Conservation (phyloP, 208 protist species). For the Crithidia expoeki region DNA sequence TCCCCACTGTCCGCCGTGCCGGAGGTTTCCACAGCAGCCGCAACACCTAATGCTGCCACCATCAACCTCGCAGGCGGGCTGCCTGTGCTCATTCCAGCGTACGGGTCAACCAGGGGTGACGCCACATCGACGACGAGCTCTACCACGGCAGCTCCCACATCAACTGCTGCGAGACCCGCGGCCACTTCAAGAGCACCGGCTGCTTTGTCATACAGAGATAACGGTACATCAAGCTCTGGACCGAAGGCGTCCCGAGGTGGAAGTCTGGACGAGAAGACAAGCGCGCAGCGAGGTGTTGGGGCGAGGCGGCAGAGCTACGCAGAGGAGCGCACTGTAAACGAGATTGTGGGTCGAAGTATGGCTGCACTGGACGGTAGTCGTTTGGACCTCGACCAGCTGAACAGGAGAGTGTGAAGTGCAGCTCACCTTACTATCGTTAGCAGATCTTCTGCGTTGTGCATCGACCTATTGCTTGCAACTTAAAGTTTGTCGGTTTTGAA, state of each 20-base stretch:
- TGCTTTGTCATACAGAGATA: not conserved
- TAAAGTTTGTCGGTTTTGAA: too few relatives aligned
- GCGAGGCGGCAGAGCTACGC: not conserved
- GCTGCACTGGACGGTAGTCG: conserved; percentile 32
- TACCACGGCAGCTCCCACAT: too few relatives aligned
- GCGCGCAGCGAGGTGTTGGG: not conserved
- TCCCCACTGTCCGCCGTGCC: not conserved
- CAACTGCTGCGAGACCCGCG: too few relatives aligned
- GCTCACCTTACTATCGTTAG: too few relatives aligned
- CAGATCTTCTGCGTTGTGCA: too few relatives aligned
- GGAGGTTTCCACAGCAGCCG: not conserved
- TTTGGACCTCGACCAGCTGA: conserved; percentile 1
- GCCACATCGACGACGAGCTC: not conserved
- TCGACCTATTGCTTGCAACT: too few relatives aligned
- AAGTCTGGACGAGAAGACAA: not conserved
- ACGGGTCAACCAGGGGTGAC: not conserved
- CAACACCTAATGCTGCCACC: not conserved
- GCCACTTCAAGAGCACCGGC: not conserved
- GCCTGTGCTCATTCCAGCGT: not conserved
- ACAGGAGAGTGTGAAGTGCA: not conserved
- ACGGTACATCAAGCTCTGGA: not conserved
- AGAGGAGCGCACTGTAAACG: conserved; percentile 40
- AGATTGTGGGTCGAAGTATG: conserved; percentile 45
- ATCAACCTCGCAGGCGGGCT: not conserved
- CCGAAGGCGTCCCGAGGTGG: not conserved